Evolutionary conservation across 441 rosid genomes (phyloP).

Genomic region (Pelargonium fulgidum): DNA sequence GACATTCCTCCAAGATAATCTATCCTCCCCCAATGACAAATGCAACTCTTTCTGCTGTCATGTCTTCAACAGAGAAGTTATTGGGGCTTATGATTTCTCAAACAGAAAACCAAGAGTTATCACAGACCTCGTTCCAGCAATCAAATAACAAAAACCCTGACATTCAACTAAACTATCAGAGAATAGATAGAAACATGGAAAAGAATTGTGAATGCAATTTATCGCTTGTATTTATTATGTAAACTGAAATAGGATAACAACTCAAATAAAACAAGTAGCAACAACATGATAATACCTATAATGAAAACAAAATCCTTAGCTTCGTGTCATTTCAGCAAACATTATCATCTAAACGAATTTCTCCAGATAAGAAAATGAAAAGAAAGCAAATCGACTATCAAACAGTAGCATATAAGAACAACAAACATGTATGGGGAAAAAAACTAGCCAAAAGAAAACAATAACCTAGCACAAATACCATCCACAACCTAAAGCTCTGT

Average conservation of each 20-base stretch:
- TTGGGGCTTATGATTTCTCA: constrained; percentile 34
- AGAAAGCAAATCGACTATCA: neutral
- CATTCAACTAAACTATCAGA: neutral
- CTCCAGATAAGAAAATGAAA: neutral
- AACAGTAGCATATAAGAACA: neutral
- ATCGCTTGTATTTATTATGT: neutral
- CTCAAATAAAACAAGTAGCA: neutral
- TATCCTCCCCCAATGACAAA: constrained; percentile 50
- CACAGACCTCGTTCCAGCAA: constrained; percentile 16
- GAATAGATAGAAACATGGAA: neutral
- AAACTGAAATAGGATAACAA: neutral
- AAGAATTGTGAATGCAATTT: neutral
- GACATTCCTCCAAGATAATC: constrained; percentile 59
- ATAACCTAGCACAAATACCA: too few relatives aligned
- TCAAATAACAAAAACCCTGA: constrained; percentile 2
- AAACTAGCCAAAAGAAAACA: too few relatives aligned
- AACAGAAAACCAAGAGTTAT: constrained; percentile 22
- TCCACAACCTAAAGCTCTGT: neutral
- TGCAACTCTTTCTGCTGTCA: constrained; percentile 34
- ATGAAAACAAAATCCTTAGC: constrained; percentile 3
- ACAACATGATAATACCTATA: neutral
- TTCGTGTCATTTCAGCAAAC: neutral
- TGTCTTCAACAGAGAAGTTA: constrained; percentile 28
- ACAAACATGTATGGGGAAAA: too few relatives aligned
- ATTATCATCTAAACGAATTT: neutral